Base-by-base conservation (phyloP, 495 filamentous ascomycete genomes). In the Pseudomonodictys pantanalensis region DNA sequence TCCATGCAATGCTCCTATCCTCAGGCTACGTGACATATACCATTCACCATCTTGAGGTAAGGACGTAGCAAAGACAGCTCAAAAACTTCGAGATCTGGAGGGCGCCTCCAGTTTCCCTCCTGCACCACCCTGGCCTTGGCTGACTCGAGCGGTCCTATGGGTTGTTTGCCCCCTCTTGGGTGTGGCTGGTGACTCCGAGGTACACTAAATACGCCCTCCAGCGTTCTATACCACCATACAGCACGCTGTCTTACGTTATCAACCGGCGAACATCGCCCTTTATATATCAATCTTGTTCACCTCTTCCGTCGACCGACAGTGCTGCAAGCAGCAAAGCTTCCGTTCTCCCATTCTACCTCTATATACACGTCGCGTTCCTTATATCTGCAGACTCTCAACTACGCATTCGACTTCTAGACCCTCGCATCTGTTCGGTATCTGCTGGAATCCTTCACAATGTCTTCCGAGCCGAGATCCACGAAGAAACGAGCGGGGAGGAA, bases 401-500 rank as follows among this genome's bases (percentile, higher is more conserved):
- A n/a, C n/a, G n/a, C n/a, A n/a, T n/a, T n/a, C n/a, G n/a, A n/a
- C n/a, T n/a, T n/a, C 3, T 41, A 5, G 3, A 5, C 38, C 3
- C 38, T n/a, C 38, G 20, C 12, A 41, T 41, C 12, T 12, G 3
- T 15, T 41, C 38, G 5, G 32, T 35, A 7, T 35, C 15, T 35
- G 32, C 3, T 41, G 15, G 4, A 41, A 41, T 47, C 3, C 6
- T 23, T 23, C 41, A 15, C 52, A 48, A 11, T 57, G 52, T 10
- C 52, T n/a, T 52, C 52, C 52, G 58, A 62, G 2, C 25, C 44
- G 7, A 63, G 58, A 28, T 3, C 41, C 25, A 20, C 47, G 12
- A 65, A 60, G 57, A 65, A 57, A 35, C 50, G 62, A 26, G 35
- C 45, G 9, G 62, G 62, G 18, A 44, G 62, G 26, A 65, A 65